Percentiles rank a stretch among this genome's conserved stretches.
These are phyloP conservation scores for Tricholoma sp. DNA, from an alignment of 768 basidiomycete species.

Conservation along the genomic window DNA sequence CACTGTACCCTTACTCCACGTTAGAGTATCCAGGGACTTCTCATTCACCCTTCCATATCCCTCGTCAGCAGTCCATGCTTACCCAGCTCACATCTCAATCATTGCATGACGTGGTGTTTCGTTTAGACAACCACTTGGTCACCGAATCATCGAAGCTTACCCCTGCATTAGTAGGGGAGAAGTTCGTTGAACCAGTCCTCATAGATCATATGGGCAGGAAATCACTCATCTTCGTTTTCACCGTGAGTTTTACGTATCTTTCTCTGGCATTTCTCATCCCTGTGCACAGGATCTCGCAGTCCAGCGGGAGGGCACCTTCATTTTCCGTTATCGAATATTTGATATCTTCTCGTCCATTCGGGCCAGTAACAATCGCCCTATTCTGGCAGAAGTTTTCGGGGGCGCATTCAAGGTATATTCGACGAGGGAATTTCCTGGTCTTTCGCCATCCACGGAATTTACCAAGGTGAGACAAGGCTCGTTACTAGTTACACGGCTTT, in stretches of 20 bases:
- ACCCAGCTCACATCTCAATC: slow-evolving; percentile 19
- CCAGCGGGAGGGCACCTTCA: slow-evolving; percentile 58
- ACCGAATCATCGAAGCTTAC: slow-evolving; percentile 42
- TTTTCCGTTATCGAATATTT: slow-evolving; percentile 68
- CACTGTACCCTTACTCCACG: slow-evolving; percentile 33
- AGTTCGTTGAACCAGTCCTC: slow-evolving; percentile 50
- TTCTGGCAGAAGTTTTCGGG: slow-evolving; percentile 64
- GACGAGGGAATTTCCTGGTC: slow-evolving; percentile 70
- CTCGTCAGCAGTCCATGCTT: slow-evolving; percentile 33
- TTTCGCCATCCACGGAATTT: slow-evolving; percentile 62
- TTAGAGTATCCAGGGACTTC: slow-evolving; percentile 16
- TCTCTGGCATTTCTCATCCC: slow-evolving; percentile 2
- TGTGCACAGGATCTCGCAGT: slow-evolving; percentile 59
- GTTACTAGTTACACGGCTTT: neutral
- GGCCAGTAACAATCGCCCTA: slow-evolving; percentile 26
- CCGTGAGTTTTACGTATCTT: slow-evolving; percentile 32
- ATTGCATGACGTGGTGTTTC: slow-evolving; percentile 27
- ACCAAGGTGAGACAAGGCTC: slow-evolving; percentile 44
- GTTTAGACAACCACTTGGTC: slow-evolving; percentile 29
- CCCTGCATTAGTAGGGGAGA: slow-evolving; percentile 53
- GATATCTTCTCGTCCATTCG: slow-evolving; percentile 43
- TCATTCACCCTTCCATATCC: slow-evolving; percentile 30
- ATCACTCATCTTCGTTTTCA: slow-evolving; percentile 58
- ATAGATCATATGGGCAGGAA: slow-evolving; percentile 51
- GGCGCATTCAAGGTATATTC: slow-evolving; percentile 66